A percentile compares a stretch with the other conserved stretches of the same genome.
These are phyloP conservation scores for Paraphaeosphaeria sporulosa DNA, from an alignment of 2,329 filamentous ascomycete species.

Conservation along the genomic window DNA sequence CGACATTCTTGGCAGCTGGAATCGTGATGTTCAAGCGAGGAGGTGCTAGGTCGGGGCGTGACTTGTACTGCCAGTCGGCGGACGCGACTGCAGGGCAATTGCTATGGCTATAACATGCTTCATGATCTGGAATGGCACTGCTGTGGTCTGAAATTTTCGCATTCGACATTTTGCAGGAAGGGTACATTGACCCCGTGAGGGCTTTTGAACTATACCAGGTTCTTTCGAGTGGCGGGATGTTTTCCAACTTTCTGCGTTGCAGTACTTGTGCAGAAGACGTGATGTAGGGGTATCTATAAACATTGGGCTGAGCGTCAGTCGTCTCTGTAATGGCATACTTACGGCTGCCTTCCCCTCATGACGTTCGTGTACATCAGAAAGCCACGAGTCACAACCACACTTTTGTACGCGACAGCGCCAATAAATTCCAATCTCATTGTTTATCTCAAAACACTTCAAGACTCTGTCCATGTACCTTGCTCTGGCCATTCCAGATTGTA, in stretches of 20 bases:
- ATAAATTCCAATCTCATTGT: too few species aligned
- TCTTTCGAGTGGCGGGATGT: not conserved
- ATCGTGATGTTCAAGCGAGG: slow-evolving; percentile 57
- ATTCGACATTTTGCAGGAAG: slow-evolving; percentile 23
- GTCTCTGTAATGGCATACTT: slow-evolving; percentile 21
- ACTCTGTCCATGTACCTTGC: slow-evolving; percentile 1
- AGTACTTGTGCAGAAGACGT: not conserved
- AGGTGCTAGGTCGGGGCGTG: slow-evolving; percentile 54
- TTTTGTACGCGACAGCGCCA: too few species aligned
- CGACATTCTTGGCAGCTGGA: slow-evolving; percentile 50
- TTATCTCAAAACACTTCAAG: not conserved
- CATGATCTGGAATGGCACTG: slow-evolving; percentile 21
- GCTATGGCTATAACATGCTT: slow-evolving; percentile 19
- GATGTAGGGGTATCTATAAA: slow-evolving; percentile 14
- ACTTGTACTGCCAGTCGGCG: slow-evolving; percentile 62
- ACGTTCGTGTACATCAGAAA: not conserved
- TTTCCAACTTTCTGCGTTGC: not conserved
- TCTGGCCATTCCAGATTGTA: slow-evolving; percentile 1
- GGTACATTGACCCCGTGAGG: slow-evolving; percentile 33
- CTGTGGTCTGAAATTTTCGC: slow-evolving; percentile 19
- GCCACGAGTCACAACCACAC: not conserved
- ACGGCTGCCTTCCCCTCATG: not conserved
- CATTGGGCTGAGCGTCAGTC: slow-evolving; percentile 15
- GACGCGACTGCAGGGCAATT: slow-evolving; percentile 29
- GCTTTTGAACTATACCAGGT: slow-evolving; percentile 20